Evolutionary conservation across 176 grass and related monocot species (phyloP).

Genomic region (Urochloa ruziziensis): DNA sequence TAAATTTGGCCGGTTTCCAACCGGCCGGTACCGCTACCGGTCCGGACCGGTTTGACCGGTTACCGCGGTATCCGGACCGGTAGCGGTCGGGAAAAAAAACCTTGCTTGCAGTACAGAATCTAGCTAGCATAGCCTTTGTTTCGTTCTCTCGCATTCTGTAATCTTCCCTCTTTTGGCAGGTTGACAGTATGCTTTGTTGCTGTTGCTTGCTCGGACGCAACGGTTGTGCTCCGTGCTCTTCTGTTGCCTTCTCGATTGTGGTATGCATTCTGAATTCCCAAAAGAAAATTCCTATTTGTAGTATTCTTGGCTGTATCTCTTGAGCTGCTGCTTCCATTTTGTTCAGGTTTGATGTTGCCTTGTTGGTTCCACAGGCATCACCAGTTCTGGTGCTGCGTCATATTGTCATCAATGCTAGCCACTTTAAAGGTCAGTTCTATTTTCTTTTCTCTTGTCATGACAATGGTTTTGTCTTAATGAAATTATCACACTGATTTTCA

Average conservation of each 20-base stretch:
- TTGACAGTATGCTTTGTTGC: conserved; percentile 76
- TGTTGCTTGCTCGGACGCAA: conserved; percentile 94
- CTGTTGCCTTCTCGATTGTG: conserved; percentile 90
- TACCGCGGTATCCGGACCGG: no score
- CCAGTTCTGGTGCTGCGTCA: conserved; percentile 72
- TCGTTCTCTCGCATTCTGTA: conserved; percentile 13
- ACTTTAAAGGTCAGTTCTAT: conserved; percentile 36
- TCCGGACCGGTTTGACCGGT: no score
- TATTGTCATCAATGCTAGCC: conserved; percentile 37
- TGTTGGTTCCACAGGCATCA: conserved; percentile 62
- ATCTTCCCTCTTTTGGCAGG: conserved; percentile 42
- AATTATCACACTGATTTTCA: conserved; percentile 29
- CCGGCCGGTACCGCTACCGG: no score
- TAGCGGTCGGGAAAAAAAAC: no score
- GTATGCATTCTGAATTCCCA: conserved; percentile 46
- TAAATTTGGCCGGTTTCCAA: no score
- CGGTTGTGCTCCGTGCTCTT: conserved; percentile 70
- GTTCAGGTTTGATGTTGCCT: conserved; percentile 93
- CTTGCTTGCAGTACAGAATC: not conserved
- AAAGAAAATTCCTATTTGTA: conserved; percentile 3
- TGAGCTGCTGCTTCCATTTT: conserved; percentile 32
- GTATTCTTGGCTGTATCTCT: conserved; percentile 2
- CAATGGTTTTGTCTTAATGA: conserved; percentile 15
- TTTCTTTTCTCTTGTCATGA: not conserved
- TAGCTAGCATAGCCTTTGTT: conserved; percentile 1